Evolutionary conservation across 2,329 filamentous ascomycete species (phyloP), one percentile per base, ranked within the genome.

Genomic region (Zasmidium cellare): DNA sequence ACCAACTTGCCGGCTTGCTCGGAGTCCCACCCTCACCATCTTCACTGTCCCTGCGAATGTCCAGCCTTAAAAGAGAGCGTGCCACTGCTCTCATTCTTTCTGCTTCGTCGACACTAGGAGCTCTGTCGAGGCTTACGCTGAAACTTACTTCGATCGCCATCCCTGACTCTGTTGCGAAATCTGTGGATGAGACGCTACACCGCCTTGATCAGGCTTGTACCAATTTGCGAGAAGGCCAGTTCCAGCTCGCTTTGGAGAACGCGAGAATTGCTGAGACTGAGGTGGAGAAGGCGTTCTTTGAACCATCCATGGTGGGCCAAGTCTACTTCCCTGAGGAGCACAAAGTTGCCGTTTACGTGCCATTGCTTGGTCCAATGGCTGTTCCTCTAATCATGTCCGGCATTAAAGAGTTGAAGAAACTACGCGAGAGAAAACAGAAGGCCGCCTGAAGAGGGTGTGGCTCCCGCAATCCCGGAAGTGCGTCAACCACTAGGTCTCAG

Each of bases 281-380:
- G 71, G 93, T 92, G 0, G 94, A 99, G 73, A 87, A 89, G 60
- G 93, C 93, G 0, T 99, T 99, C 75, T 99, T 99, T 67, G 94
- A 99, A 76, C 96, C 96, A 76, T 96, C 90, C 70, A 99, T 99
- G 94, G 94, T 99, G 12, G 94, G 92, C 0, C 94, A 97, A 77
- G 87, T 97, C 1, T 99, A 97, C 75, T 99, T 99, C 74, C 94
- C 94, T 0, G 94, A 99, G 70, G 94, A 99, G 77, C 94, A 99
- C 75, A 99, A 97, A 75, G 85, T 99, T 22, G 94, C 94, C 0
- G 94, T 99, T 0, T 99, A 99, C 72, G 76, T 99, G 67, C 94
- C 94, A 1, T 77, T 99, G 11, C 77, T 99, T 44, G 94, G 94
- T 0, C 94, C 94, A 0, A 87, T 97, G 44, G 92, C 90, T 3